Conservation (phyloP, 1,284 basidiomycete genomes). For the Leccinum subrobustum region DNA sequence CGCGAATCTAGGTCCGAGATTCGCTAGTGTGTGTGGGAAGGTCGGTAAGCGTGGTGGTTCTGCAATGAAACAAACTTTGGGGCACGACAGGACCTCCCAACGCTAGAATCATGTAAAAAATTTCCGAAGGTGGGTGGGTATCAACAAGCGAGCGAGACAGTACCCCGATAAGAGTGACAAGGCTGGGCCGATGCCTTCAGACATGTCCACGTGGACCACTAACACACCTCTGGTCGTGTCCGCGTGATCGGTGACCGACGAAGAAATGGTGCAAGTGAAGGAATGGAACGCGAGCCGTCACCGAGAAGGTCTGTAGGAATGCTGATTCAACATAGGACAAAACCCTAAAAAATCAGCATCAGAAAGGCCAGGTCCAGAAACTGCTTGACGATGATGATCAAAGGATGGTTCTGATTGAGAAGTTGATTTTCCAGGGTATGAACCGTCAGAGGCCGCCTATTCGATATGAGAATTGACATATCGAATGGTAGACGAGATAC, state of each 20-base stretch:
- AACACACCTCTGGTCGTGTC: neutral
- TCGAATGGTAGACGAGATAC: neutral
- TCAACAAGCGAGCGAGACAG: neutral
- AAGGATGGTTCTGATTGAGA: neutral
- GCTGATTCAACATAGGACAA: neutral
- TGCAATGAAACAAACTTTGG: no score
- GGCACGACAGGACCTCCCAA: neutral
- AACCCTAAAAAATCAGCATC: neutral
- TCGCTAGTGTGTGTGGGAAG: neutral
- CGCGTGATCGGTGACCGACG: neutral
- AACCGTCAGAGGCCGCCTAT: neutral
- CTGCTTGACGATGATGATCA: no score
- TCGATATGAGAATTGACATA: neutral
- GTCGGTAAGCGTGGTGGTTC: neutral
- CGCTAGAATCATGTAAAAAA: neutral
- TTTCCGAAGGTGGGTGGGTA: neutral
- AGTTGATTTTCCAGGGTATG: neutral
- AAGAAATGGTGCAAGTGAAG: neutral
- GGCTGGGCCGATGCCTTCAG: neutral
- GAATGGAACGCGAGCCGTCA: neutral
- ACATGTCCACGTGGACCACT: neutral
- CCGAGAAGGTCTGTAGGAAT: neutral
- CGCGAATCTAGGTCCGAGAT: no score
- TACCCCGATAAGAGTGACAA: neutral
- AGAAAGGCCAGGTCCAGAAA: neutral